Evolutionary conservation across 495 filamentous ascomycete species (phyloP).

Genomic region (Xylaria flabelliformis): DNA sequence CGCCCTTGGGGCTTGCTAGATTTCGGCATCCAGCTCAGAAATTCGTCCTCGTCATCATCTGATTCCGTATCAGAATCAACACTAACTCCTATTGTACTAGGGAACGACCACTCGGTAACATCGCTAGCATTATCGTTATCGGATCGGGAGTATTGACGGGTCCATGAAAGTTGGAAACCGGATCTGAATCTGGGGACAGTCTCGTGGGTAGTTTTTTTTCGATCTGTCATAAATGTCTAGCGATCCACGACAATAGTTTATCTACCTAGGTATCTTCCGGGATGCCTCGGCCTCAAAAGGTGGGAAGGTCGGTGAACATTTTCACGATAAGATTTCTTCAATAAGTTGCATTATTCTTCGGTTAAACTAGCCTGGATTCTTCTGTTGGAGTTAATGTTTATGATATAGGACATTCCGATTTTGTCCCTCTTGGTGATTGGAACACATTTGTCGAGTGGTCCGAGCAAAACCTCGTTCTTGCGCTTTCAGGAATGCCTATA

Average conservation of each 20-base stretch:
- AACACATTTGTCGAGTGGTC: background rate
- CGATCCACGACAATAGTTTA: background rate
- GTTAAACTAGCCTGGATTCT: background rate
- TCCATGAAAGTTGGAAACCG: background rate
- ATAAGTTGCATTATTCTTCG: background rate
- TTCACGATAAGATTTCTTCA: background rate
- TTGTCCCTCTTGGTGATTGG: background rate
- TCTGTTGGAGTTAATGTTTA: background rate
- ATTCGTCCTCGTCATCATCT: background rate
- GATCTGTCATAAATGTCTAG: background rate
- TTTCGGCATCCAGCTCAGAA: background rate
- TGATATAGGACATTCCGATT: background rate
- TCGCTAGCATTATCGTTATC: background rate
- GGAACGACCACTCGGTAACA: background rate
- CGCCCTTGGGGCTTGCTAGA: background rate
- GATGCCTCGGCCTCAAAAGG: background rate
- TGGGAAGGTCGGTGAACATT: background rate
- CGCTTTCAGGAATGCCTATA: background rate
- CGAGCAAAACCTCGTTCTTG: conserved; percentile 4
- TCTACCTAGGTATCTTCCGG: background rate
- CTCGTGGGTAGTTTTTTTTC: background rate
- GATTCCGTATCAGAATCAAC: background rate
- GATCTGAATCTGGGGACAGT: background rate
- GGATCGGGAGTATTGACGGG: background rate
- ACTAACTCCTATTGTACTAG: background rate